Evolutionary conservation across 371 early-diverging fungal genomes (phyloP).

Genomic region (Mucor indicus): DNA sequence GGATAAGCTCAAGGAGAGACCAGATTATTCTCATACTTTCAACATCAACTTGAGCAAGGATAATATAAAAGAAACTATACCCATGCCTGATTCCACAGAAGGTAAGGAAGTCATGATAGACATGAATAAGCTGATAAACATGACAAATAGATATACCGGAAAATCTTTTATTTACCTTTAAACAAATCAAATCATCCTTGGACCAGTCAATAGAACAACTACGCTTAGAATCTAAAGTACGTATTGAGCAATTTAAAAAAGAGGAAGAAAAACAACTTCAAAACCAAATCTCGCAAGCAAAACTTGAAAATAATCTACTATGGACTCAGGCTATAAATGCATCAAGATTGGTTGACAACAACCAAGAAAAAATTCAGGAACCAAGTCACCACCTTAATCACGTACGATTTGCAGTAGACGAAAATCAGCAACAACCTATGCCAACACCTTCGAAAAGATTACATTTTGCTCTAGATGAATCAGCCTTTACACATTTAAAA

Average conservation of each 20-base stretch:
- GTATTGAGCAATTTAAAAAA: constrained; percentile 27
- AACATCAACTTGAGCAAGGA: constrained; percentile 18
- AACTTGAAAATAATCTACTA: constrained; percentile 22
- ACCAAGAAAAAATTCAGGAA: neutral
- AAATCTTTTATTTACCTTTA: constrained; percentile 13
- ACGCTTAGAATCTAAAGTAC: constrained; percentile 22
- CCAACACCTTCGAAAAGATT: constrained; percentile 3
- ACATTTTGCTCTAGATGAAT: constrained; percentile 30
- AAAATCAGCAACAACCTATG: neutral
- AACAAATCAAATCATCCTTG: constrained; percentile 17
- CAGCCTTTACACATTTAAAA: constrained; percentile 13
- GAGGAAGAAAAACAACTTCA: constrained; percentile 21
- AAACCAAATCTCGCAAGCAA: too few relatives aligned
- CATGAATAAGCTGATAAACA: too few relatives aligned
- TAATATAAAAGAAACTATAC: neutral
- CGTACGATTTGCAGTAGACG: constrained; percentile 7
- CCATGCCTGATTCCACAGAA: constrained; percentile 8
- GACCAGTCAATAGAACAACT: constrained; percentile 23
- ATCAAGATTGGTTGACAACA: neutral
- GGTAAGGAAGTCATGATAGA: too few relatives aligned
- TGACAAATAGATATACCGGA: constrained; percentile 15
- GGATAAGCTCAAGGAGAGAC: too few relatives aligned
- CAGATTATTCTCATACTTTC: constrained; percentile 28
- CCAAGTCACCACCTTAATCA: too few relatives aligned
- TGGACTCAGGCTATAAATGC: constrained; percentile 27